These are phyloP conservation scores for Peniophora sp. DNA, from an alignment of 1,284 basidiomycete genomes.

Conservation along the genomic window DNA sequence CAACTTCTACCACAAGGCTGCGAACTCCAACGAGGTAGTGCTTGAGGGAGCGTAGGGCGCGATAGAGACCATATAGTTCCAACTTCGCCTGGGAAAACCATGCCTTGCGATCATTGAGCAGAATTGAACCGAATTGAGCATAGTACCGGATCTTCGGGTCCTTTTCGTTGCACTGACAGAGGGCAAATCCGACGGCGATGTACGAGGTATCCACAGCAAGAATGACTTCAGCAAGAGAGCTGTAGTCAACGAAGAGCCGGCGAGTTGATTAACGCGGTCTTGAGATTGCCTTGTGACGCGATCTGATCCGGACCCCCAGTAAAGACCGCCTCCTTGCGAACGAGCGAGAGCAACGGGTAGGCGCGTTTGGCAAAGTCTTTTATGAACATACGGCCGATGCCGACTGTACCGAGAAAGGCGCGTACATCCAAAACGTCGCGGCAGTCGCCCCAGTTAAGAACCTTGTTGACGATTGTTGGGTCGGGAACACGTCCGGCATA, in stretches of 20 bases:
- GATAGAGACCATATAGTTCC: conserved; percentile 31
- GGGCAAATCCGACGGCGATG: conserved; percentile 24
- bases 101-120: conserved; percentile 21
- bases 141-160: conserved; percentile 6
- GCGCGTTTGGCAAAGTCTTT: conserved; percentile 12
- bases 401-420: conserved; percentile 6
- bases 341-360: conserved; percentile 9
- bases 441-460: conserved; percentile 17
- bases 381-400: conserved; percentile 15
- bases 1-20: conserved; percentile 29
- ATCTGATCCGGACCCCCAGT: conserved; percentile 16
- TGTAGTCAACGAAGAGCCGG: conserved; percentile 21
- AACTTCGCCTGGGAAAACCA: conserved; percentile 33
- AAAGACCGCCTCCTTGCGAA: conserved; percentile 13
- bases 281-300: conserved; percentile 15
- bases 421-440: conserved; percentile 2
- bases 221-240: conserved; percentile 16
- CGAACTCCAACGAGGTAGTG: conserved; percentile 24
- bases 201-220: conserved; percentile 27
- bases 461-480: conserved; percentile 1
- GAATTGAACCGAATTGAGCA: conserved; percentile 20
- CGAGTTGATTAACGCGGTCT: conserved; percentile 13
- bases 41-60: conserved; percentile 17
- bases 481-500: conserved; percentile 16
- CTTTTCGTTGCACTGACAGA: conserved; percentile 20